Base-by-base conservation (phyloP, 176 grass and related monocot species). In the Musa troglodytarum region DNA sequence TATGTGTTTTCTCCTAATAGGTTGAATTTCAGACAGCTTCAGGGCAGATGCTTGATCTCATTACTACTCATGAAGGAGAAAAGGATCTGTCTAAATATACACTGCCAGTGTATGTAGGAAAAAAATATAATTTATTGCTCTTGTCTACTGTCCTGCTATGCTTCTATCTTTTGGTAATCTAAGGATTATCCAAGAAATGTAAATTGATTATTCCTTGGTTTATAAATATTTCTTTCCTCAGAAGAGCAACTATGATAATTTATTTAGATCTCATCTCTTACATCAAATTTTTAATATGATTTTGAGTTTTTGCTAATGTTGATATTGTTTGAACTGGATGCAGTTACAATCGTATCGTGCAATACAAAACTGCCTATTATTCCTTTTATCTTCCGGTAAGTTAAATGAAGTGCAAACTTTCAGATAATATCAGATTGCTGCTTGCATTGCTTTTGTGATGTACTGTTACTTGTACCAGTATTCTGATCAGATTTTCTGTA, bases 21-120 rank as follows among this genome's bases (percentile, higher is more conserved):
- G 86, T 99, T 84, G 95, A 99, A 59, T 99, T 94, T 76, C 92
- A 94, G 86, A 91, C 95, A n/a, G 88, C 95, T 83, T 99, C 95
- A 74, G 95, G 95, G 22, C 95, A 99, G 66, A 56, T 99, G 78
- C 76, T 99, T 26, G 95, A 99, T 83, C 84, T 99, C 82, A 99
- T 99, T 76, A 99, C 95, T 65, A 99, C 95, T 51, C 90, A 99
- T 63, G 95, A 99, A 84, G 95, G 90, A 73, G 90, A 94, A 88
- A 83, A 94, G 65, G 88, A 94, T 80, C 84, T 99, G 53, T 87
- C 78, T 13, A 94, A 92, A 81, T 99, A 99, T 63, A 99, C 80
- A 63, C 72, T 94, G 59, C 82, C 85, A 74, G 61, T 94, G 95
- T 99, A 99, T 82, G 88, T 81, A 67, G 23, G 20, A 63, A n/a